Base-by-base conservation (phyloP, 2,329 filamentous ascomycete genomes). In the Juglanconis oblonga region DNA sequence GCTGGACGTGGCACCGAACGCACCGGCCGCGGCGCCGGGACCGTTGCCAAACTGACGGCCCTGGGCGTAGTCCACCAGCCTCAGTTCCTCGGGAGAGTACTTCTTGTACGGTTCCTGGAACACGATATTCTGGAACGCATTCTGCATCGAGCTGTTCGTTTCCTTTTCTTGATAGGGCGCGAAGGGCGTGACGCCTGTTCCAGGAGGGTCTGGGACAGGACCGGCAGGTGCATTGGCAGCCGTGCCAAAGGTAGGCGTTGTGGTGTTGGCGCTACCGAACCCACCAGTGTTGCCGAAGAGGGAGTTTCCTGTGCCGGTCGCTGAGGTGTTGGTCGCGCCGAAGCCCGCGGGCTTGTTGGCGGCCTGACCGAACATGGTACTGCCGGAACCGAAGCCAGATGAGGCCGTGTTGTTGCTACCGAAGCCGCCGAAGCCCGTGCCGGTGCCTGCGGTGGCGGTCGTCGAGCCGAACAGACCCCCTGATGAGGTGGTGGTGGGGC, bases 1-100 rank as follows among this genome's bases (percentile, higher is more conserved):
- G 52, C 74, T 73, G 24, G 80, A 81, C 66, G 72, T 73, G 32
- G 87, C 81, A 17, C 92, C 94, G 73, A 97, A 97, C 7, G 89
- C 90, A 61, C 92, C 92, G 65, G 92, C 89, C 35, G 91, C 92
- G 63, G 89, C 91, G 47, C 84, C 83, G 73, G 94, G 96, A 36
- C 93, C 95, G 74, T 94, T 96, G 38, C 93, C 95, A 71, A 85
- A 91, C 57, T 89, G 88, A 61, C 93, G 87, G 54, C 93, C 93
- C 73, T 93, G 90, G 61, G 88, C 85, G 72, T 99, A 99, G 74
- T 99, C 95, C 50, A 87, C 91, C 63, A 96, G 75, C 69, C 91
- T 83, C 57, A 95, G 76, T 73, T 95, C 89, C 68, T 91, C 95
- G n/a, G 91, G 85, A 9, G 94, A 97, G 79, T 89, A 98, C 72